These are phyloP conservation scores for Aspergillus aculeatinus DNA, from an alignment of 2,329 filamentous ascomycete species.

Conservation along the genomic window DNA sequence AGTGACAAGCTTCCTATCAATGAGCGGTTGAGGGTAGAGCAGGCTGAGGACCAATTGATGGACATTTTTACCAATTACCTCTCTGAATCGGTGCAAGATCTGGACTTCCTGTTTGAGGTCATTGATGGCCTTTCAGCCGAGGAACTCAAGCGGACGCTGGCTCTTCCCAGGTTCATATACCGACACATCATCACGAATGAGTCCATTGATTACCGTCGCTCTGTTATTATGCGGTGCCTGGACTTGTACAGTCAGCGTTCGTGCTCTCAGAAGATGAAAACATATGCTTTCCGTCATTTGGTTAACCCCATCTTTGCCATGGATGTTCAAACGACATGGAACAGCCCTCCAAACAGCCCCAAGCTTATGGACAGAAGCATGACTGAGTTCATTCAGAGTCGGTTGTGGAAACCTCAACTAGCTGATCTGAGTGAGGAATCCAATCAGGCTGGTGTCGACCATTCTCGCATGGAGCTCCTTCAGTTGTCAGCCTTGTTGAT, in stretches of 20 bases:
- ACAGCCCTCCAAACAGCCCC: slow-evolving; percentile 57
- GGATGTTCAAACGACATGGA: slow-evolving; percentile 86
- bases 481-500: slow-evolving; percentile 93
- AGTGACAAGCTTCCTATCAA: slow-evolving; percentile 67
- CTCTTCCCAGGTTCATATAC: slow-evolving; percentile 81
- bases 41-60: slow-evolving; percentile 86
- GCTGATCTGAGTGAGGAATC: slow-evolving; percentile 81
- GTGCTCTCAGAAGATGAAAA: slow-evolving; percentile 84
- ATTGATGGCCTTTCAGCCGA: slow-evolving; percentile 81
- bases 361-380: slow-evolving; percentile 81
- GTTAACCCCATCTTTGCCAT: slow-evolving; percentile 96
- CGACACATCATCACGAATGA: slow-evolving; percentile 77
- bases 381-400: slow-evolving; percentile 85
- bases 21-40: slow-evolving; percentile 80
- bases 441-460: slow-evolving; percentile 82
- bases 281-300: slow-evolving; percentile 85
- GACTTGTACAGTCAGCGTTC: slow-evolving; percentile 79
- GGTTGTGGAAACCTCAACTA: slow-evolving; percentile 88
- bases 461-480: slow-evolving; percentile 91
- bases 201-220: slow-evolving; percentile 81
- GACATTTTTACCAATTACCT: slow-evolving; percentile 79
- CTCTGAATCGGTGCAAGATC: slow-evolving; percentile 68
- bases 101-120: slow-evolving; percentile 80
- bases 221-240: slow-evolving; percentile 78
- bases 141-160: slow-evolving; percentile 74